These are phyloP conservation scores for Xerocomellus dryophilus DNA, from an alignment of 768 basidiomycete genomes.

Conservation along the genomic window DNA sequence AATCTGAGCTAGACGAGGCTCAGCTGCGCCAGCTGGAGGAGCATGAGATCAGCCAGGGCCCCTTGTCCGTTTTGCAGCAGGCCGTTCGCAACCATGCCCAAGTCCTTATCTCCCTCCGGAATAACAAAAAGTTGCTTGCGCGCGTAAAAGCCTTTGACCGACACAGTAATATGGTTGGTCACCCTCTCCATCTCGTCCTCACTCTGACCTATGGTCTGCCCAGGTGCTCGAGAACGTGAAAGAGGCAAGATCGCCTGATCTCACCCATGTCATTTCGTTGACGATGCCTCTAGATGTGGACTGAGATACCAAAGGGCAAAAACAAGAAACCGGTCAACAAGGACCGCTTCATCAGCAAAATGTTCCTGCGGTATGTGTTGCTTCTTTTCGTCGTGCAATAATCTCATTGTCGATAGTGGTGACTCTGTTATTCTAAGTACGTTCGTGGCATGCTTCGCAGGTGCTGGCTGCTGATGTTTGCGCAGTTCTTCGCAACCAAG, in stretches of 20 bases:
- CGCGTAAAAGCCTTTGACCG: constrained; percentile 98
- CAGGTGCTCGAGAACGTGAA: constrained; percentile 99
- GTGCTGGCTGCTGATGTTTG: constrained; percentile 35
- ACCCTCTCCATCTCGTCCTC: neutral
- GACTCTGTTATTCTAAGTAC: constrained; percentile 97
- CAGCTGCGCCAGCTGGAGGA: constrained; percentile 95
- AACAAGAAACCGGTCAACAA: constrained; percentile 99
- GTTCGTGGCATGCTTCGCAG: constrained; percentile 29
- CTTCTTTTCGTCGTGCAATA: constrained; percentile 1
- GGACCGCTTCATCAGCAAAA: constrained; percentile 98
- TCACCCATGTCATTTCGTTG: neutral
- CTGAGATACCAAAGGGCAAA: constrained; percentile 95
- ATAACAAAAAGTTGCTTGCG: constrained; percentile 96
- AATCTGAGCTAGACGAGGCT: constrained; percentile 96
- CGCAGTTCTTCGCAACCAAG: constrained; percentile 74
- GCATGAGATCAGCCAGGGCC: constrained; percentile 98
- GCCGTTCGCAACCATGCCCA: constrained; percentile 97
- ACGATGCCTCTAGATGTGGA: constrained; percentile 83
- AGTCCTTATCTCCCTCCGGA: constrained; percentile 93
- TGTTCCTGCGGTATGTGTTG: constrained; percentile 80
- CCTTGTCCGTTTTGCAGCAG: constrained; percentile 92
- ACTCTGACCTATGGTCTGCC: constrained; percentile 9
- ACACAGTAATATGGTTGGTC: constrained; percentile 94
- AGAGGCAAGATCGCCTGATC: constrained; percentile 55
- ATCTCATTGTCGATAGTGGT: constrained; percentile 51